Conservation (phyloP, 192 early-diverging fungal genomes). For the Coemansia sp. region DNA sequence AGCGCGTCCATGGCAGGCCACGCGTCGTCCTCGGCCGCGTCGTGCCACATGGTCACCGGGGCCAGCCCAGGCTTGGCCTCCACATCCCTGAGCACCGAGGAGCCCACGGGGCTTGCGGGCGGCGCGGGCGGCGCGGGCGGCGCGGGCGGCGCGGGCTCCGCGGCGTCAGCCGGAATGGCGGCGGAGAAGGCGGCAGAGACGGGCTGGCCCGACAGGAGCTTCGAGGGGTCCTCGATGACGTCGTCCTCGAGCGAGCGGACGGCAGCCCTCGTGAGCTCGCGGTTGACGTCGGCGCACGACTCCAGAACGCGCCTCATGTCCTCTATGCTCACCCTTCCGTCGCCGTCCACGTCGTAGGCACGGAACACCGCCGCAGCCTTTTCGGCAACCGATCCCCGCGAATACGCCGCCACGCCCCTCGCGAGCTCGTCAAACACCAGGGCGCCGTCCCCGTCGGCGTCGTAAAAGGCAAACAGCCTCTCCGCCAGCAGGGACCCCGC, state of each 20-base stretch:
- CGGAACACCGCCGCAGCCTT: slow-evolving; percentile 77
- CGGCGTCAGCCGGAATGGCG: slow-evolving; percentile 60
- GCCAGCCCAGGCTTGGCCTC: slow-evolving; percentile 6
- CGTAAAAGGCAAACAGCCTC: slow-evolving; percentile 88
- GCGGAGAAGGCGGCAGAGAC: slow-evolving; percentile 88
- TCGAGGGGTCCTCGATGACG: slow-evolving; percentile 58
- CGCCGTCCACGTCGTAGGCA: slow-evolving; percentile 88
- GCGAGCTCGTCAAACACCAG: slow-evolving; percentile 86
- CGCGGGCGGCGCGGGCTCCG: background rate
- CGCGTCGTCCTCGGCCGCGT: slow-evolving; percentile 57
- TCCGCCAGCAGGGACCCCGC: slow-evolving; percentile 82
- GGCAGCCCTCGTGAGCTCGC: slow-evolving; percentile 78
- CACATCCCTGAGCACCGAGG: background rate
- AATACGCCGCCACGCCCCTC: slow-evolving; percentile 74
- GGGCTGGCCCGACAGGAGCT: slow-evolving; percentile 63
- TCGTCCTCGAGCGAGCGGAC: slow-evolving; percentile 87
- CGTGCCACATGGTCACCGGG: slow-evolving; percentile 49
- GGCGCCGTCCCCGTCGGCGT: slow-evolving; percentile 72
- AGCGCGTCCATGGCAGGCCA: slow-evolving; percentile 91
- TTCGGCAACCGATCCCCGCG: slow-evolving; percentile 87
- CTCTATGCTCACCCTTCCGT: slow-evolving; percentile 77
- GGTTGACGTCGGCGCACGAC: slow-evolving; percentile 86
- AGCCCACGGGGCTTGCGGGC: too few species aligned
- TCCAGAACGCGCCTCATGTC: slow-evolving; percentile 90
- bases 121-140: background rate